Evolutionary conservation across 768 basidiomycete genomes (phyloP).

Genomic region (Mycena polygramma): DNA sequence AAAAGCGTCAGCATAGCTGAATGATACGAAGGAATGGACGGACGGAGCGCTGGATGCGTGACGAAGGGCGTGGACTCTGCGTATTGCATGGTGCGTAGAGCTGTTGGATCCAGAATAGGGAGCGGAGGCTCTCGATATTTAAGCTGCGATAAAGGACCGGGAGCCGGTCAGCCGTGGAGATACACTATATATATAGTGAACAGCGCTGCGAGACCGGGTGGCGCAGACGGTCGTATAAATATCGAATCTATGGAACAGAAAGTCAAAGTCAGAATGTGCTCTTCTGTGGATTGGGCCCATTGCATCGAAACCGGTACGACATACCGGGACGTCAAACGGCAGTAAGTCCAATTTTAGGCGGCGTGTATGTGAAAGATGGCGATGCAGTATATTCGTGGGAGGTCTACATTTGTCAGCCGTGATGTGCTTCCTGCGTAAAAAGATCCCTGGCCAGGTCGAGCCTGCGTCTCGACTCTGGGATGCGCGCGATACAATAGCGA

Average conservation of each 20-base stretch:
- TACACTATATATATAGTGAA: background rate
- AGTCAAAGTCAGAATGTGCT: background rate
- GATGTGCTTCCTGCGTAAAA: no score
- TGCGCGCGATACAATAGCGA: no score
- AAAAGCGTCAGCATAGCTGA: background rate
- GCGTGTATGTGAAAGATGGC: background rate
- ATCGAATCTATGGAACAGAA: background rate
- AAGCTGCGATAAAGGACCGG: background rate
- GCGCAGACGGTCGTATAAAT: background rate
- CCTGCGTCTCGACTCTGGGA: no score
- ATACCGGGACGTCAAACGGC: background rate
- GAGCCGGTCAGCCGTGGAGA: background rate
- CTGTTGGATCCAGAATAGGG: background rate
- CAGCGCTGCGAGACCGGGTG: background rate
- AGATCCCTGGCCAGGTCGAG: no score
- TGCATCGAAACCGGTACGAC: background rate
- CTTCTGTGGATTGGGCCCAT: background rate
- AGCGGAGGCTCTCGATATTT: background rate
- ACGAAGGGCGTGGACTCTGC: slow-evolving; percentile 15
- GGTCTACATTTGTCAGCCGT: no score
- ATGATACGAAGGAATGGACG: background rate
- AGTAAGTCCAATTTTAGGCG: background rate
- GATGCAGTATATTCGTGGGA: no score
- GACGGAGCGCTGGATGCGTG: slow-evolving; percentile 44
- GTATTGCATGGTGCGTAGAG: slow-evolving; percentile 1